Evolutionary conservation across 73 alveolate species (phyloP).

Genomic region (Symbiodinium pilosum): DNA sequence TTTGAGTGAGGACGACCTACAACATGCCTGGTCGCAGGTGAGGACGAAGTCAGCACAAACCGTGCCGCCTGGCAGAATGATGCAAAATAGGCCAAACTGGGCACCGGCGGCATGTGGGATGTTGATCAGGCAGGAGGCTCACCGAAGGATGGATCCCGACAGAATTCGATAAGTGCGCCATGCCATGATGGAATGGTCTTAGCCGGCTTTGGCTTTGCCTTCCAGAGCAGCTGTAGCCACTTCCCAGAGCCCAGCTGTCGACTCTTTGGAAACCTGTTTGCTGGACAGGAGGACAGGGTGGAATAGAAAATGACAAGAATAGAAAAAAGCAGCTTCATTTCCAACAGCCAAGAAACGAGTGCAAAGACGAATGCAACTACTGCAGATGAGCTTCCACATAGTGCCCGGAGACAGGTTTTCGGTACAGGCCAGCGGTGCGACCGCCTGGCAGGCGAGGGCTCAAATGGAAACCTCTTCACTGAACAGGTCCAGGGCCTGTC

Average conservation of each 20-base stretch:
- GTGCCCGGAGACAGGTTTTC: neutral
- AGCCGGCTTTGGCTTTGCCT: too few species aligned
- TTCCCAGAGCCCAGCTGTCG: neutral
- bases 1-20: neutral
- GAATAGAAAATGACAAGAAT: too few species aligned
- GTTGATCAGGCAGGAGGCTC: too few species aligned
- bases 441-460: neutral
- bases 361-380: too few species aligned
- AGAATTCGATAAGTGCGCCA: too few species aligned
- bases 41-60: conserved; percentile 17
- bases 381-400: neutral
- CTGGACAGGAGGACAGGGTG: neutral
- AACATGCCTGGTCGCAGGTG: neutral
- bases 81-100: too few species aligned
- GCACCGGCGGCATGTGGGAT: too few species aligned
- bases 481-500: neutral
- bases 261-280: neutral
- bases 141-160: too few species aligned
- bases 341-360: too few species aligned
- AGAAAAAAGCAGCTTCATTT: too few species aligned
- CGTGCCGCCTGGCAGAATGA: neutral
- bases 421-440: neutral
- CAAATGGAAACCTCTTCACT: neutral
- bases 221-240: neutral
- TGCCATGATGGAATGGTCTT: too few species aligned